These are phyloP conservation scores for Cadophora luteo-olivacea DNA, from an alignment of 2,329 filamentous ascomycete genomes.

Conservation along the genomic window DNA sequence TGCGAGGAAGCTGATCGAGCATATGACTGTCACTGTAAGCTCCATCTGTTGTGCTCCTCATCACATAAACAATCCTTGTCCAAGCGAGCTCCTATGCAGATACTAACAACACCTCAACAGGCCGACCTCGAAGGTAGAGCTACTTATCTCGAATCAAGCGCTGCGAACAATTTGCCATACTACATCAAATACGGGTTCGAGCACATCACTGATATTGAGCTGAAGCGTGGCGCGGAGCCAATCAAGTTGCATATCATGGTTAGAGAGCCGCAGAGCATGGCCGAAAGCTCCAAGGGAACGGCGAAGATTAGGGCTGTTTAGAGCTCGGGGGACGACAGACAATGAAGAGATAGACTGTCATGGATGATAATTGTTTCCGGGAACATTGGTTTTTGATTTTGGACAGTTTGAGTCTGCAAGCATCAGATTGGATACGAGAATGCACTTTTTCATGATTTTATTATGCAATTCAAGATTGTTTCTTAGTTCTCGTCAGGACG, in stretches of 20 bases:
- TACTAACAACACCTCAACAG: slow-evolving; percentile 37
- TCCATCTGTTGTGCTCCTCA: background rate
- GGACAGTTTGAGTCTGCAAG: background rate
- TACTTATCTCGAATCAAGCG: slow-evolving; percentile 82
- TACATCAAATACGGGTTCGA: slow-evolving; percentile 81
- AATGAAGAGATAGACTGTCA: slow-evolving; percentile 19
- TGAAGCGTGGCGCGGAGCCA: slow-evolving; percentile 63
- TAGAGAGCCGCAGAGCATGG: slow-evolving; percentile 61
- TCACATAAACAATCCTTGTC: background rate
- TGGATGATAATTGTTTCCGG: slow-evolving; percentile 4
- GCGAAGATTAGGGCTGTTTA: slow-evolving; percentile 23
- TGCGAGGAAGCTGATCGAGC: slow-evolving; percentile 71
- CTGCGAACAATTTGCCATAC: slow-evolving; percentile 70
- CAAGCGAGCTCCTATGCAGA: background rate
- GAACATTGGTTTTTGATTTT: background rate
- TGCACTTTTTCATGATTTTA: slow-evolving; percentile 13
- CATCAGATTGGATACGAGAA: slow-evolving; percentile 17
- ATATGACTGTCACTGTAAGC: slow-evolving; percentile 59
- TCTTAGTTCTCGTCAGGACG: background rate
- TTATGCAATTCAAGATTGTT: background rate
- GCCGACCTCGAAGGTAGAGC: slow-evolving; percentile 72
- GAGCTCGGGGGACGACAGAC: no score
- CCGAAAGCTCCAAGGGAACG: slow-evolving; percentile 45
- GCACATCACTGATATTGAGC: slow-evolving; percentile 65
- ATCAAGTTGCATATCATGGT: slow-evolving; percentile 83